Evolutionary conservation across 75 land plant species (phyloP).

Genomic region (Pinus taeda): DNA sequence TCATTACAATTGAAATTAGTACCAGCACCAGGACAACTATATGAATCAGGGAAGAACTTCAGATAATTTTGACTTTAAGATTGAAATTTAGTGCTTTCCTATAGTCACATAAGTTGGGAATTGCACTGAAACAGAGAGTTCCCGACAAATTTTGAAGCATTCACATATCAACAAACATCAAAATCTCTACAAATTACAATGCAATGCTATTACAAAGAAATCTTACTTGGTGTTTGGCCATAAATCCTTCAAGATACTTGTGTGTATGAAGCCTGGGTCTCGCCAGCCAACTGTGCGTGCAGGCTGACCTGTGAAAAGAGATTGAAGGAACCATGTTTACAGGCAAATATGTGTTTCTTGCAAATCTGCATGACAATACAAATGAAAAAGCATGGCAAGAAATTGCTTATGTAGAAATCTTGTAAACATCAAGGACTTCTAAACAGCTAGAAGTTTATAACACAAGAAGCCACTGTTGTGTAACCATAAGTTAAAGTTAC

Average conservation of each 20-base stretch:
- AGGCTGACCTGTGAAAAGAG: constrained; percentile 67
- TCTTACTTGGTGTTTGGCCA: constrained; percentile 79
- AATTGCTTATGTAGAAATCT: neutral
- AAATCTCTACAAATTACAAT: neutral
- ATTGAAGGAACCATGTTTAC: neutral
- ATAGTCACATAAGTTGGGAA: neutral
- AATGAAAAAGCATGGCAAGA: neutral
- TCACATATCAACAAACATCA: too few species aligned
- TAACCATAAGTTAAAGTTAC: neutral
- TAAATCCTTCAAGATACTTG: constrained; percentile 70
- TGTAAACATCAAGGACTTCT: neutral
- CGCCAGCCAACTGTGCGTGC: constrained; percentile 98
- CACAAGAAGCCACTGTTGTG: neutral
- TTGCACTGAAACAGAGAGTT: neutral
- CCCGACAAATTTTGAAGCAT: neutral
- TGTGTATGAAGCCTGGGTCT: constrained; percentile 96
- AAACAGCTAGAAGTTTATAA: neutral
- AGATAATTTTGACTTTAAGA: too few species aligned
- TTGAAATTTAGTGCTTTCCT: too few species aligned
- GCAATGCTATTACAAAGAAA: too few species aligned
- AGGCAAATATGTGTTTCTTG: neutral
- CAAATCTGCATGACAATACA: neutral
- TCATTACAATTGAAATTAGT: constrained; percentile 3
- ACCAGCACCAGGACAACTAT: neutral
- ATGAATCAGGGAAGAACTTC: too few species aligned